Base-by-base conservation (phyloP, 2,329 filamentous ascomycete species). In the Teratosphaeria epicoccoides region DNA sequence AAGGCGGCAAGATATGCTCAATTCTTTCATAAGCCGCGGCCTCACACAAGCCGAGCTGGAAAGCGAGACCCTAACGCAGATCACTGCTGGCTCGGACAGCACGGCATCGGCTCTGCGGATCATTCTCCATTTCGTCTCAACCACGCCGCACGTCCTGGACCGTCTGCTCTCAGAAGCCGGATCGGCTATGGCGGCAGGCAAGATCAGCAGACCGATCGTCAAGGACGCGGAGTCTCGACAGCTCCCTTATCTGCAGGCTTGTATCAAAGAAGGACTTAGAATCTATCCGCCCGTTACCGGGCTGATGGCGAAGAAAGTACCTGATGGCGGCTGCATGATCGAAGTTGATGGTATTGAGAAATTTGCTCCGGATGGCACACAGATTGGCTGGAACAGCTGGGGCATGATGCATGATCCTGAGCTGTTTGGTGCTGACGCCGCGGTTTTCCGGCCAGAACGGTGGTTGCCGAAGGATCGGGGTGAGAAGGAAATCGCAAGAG, bases 21-120 rank as follows among this genome's bases (percentile, higher is more conserved):
- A 70, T 2, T 73, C 74, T 0, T 79, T 79, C 57, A 70, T 78
- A 50, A 67, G 68, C 10, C 71, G 74, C 53, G 71, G 70, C 58
- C 60, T 77, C 1, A 63, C 66, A 46, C 58, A 71, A 63, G 55
- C 66, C 14, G 62, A 75, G 57, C 68, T 64, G 52, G 74, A 66
- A 61, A 71, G 64, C 55, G 73, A 76, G 55, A 70, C 68, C 0
- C 55, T 74, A 4, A 66, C 72, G 11, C 71, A 74, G 52, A 74
- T 76, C 40, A 68, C 79, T 4, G 79, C 78, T 4, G 80, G 79
- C 3, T 77, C 77, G 0, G 79, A 82, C 54, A 81, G 77, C 0
- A 79, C 78, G 0, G 77, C 80, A 0, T 78, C 76, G 0, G 73
- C 73, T 1, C 72, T 83, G 9, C 73, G 79, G 2, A 68, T 73